Percentiles rank a stretch among this genome's conserved stretches.
Evolutionary conservation across 495 filamentous ascomycete species (phyloP).

Genomic region (Talaromyces thailandensis): DNA sequence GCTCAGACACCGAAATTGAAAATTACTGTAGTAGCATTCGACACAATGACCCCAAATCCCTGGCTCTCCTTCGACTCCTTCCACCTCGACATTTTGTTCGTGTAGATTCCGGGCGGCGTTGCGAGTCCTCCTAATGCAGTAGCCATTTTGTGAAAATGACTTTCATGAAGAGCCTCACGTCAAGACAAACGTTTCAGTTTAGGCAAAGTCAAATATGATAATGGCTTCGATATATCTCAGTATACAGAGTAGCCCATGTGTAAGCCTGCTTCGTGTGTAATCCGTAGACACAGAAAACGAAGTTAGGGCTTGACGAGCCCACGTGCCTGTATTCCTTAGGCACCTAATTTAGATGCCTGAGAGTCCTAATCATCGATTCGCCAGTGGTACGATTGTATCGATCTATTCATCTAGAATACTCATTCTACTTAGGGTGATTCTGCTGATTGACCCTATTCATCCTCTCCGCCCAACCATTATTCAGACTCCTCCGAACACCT

Average conservation of each 20-base stretch:
- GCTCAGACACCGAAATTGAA: too few relatives aligned
- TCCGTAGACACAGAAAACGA: not conserved
- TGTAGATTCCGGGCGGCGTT: not conserved
- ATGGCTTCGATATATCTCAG: not conserved
- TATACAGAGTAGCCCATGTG: not conserved
- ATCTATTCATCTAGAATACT: too few relatives aligned
- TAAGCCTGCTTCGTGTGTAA: not conserved
- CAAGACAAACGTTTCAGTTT: not conserved
- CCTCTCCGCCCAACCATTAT: slow-evolving; percentile 42
- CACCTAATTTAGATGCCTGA: not conserved
- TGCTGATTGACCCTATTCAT: slow-evolving; percentile 28
- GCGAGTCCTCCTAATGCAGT: not conserved
- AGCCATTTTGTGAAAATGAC: not conserved
- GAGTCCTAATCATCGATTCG: not conserved
- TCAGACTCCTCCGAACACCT: slow-evolving; percentile 48
- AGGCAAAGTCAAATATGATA: not conserved
- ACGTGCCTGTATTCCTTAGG: not conserved
- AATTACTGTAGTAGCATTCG: not conserved
- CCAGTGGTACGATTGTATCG: not conserved
- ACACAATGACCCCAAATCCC: not conserved
- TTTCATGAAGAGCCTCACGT: not conserved
- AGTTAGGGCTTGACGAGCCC: not conserved
- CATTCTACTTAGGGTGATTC: not conserved
- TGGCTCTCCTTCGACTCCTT: not conserved
- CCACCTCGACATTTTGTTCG: not conserved